A percentile compares a stretch with the other conserved stretches of the same genome.
Conservation (phyloP, 495 filamentous ascomycete genomes). For the Penicillium ucsense region DNA sequence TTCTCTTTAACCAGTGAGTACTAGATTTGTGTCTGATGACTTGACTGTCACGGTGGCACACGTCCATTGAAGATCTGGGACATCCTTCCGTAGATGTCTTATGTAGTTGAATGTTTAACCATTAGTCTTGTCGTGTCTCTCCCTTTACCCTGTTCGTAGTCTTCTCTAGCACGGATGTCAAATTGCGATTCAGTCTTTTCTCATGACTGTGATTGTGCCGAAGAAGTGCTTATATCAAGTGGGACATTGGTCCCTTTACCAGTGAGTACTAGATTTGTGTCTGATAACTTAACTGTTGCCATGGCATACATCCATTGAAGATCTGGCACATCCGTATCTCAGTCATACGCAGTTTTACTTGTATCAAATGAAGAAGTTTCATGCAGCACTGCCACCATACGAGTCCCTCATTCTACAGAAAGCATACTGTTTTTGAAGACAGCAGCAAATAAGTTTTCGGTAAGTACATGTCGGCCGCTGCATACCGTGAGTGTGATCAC, state of each 20-base stretch:
- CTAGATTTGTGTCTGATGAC: conserved; percentile 40
- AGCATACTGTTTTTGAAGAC: no score
- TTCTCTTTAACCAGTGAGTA: conserved; percentile 34
- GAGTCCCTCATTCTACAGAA: no score
- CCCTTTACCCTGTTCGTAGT: not conserved
- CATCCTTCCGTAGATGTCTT: conserved; percentile 13
- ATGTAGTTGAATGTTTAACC: not conserved
- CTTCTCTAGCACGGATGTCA: conserved; percentile 85
- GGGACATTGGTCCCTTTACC: conserved; percentile 19
- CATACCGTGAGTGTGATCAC: no score
- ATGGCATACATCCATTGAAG: conserved; percentile 44
- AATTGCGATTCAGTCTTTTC: conserved; percentile 81
- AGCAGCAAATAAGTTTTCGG: no score
- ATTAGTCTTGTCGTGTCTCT: not conserved
- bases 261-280: conserved; percentile 46
- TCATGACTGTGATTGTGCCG: conserved; percentile 91
- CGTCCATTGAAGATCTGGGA: conserved; percentile 43
- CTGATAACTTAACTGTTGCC: conserved; percentile 22
- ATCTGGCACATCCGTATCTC: conserved; percentile 28
- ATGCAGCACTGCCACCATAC: no score
- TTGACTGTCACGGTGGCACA: conserved; percentile 29
- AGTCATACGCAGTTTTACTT: not conserved
- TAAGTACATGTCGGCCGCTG: no score
- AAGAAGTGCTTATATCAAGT: conserved; percentile 62
- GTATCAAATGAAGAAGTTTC: no score